phyloP scores from a whole-genome alignment of 2,329 filamentous ascomycete species.

The Phyllosticta ampelicida region DNA sequence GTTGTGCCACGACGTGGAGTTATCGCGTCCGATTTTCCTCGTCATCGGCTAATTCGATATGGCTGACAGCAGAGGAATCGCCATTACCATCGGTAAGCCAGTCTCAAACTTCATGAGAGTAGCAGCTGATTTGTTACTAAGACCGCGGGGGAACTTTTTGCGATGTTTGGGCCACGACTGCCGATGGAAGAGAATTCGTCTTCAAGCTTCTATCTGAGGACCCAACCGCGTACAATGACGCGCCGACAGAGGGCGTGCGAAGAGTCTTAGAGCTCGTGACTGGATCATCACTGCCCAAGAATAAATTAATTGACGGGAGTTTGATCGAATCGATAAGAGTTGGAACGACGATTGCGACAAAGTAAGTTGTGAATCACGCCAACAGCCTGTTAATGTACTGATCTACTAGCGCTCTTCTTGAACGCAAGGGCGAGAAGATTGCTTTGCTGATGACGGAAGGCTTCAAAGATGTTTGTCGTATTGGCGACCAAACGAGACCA shows the following conservation, averaged over 20 bases:
- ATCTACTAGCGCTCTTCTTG: conserved; percentile 17
- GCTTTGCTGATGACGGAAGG: conserved; percentile 16
- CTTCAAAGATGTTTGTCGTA: conserved; percentile 14
- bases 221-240: conserved; percentile 22
- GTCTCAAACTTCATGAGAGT: not conserved
- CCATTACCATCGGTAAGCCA: conserved; percentile 7
- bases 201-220: conserved; percentile 22
- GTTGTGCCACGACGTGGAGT: not conserved
- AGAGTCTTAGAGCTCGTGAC: conserved; percentile 17
- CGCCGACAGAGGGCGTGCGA: conserved; percentile 24
- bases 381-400: not conserved
- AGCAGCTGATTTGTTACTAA: not conserved
- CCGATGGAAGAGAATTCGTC: conserved; percentile 13
- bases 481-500: conserved; percentile 19
- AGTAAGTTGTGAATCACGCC: too few species aligned
- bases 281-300: conserved; percentile 14
- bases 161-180: conserved; percentile 8
- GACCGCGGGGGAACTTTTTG: conserved; percentile 9
- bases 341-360: conserved; percentile 18
- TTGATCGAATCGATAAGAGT: conserved; percentile 16
- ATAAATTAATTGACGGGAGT: conserved; percentile 16
- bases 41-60: not conserved
- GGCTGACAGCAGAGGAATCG: not conserved
- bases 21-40: not conserved
- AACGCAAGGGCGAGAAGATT: conserved; percentile 13